These are phyloP conservation scores for Lunularia cruciata DNA, from an alignment of 225 moss, liverwort and hornwort species.

Conservation along the genomic window DNA sequence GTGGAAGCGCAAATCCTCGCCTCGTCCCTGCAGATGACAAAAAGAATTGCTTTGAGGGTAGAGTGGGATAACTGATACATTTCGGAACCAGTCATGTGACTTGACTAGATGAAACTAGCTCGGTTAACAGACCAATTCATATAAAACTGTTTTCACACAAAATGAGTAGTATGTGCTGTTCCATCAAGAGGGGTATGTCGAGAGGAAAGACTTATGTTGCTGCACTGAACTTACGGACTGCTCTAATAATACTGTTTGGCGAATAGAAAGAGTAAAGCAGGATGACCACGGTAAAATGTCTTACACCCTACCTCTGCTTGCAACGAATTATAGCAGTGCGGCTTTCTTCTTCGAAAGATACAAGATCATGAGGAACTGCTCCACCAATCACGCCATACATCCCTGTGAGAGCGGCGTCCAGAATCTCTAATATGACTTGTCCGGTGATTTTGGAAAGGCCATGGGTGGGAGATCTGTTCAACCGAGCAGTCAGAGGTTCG, in stretches of 20 bases:
- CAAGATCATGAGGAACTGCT: constrained; percentile 55
- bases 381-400: constrained; percentile 70
- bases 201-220: too few species aligned
- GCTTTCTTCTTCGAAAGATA: constrained; percentile 47
- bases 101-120: too few species aligned
- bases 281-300: too few species aligned
- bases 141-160: too few species aligned
- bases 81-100: too few species aligned
- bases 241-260: too few species aligned
- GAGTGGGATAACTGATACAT: too few species aligned
- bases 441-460: constrained; percentile 30
- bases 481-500: not conserved
- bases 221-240: too few species aligned
- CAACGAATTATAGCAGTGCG: constrained; percentile 51
- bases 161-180: too few species aligned
- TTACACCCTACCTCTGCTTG: constrained; percentile 64
- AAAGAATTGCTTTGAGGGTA: too few species aligned
- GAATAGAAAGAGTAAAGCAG: too few species aligned
- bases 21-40: constrained; percentile 28
- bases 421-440: constrained; percentile 29
- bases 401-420: constrained; percentile 54
- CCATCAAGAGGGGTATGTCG: not conserved
- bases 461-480: constrained; percentile 46
- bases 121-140: too few species aligned
- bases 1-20: constrained; percentile 35